Evolutionary conservation across 768 basidiomycete genomes (phyloP), one percentile per base, ranked within the genome.

Genomic region (Lactarius hengduanensis): DNA sequence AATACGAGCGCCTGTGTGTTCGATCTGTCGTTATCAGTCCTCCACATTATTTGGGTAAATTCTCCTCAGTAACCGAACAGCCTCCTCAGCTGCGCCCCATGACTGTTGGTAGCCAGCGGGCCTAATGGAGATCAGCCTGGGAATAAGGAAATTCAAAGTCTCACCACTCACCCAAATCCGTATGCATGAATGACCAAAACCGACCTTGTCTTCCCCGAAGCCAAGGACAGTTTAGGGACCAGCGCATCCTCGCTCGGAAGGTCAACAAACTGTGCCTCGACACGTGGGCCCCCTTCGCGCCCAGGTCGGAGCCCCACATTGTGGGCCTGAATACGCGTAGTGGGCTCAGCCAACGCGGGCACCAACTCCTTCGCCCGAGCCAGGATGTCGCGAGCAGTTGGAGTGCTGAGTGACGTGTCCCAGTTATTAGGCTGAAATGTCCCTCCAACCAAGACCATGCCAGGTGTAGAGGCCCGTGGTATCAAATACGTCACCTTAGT

Each of bases 271-370:
- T 86, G 83, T 4, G 76, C 72, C 69, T 89, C 87, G 20, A 89
- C 74, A 36, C 88, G 76, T 16, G 84, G 77, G 4, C 87, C 88
- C 3, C 82, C 85, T 32, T 78, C 76, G 36, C 88, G 78, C 15
- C 76, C 81, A 2, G 88, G 87, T 34, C 87, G 78, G 40, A 88
- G 72, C 0, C 85, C 87, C 45, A 86, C 86, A 66, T 84, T 86
- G 73, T 86, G 83, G 9, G 74, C 73, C 22, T 85, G 70, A 36
- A 88, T 75, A 70, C 73, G 82, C 56, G 76, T 84, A 43, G 72
- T 73, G 26, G 71, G 76, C 70, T 69, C 72, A 50, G 70, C 72
- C 69, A 78, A 76, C 40, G 68, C 73, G 18, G 79, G 82, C 20
- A 72, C 77, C 58, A 83, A 66, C 30, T 69, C 71, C 15, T 80